Percentiles rank a stretch among this genome's conserved stretches.
Conservation (phyloP, 2,329 filamentous ascomycete genomes). For the Alternaria alternata region DNA sequence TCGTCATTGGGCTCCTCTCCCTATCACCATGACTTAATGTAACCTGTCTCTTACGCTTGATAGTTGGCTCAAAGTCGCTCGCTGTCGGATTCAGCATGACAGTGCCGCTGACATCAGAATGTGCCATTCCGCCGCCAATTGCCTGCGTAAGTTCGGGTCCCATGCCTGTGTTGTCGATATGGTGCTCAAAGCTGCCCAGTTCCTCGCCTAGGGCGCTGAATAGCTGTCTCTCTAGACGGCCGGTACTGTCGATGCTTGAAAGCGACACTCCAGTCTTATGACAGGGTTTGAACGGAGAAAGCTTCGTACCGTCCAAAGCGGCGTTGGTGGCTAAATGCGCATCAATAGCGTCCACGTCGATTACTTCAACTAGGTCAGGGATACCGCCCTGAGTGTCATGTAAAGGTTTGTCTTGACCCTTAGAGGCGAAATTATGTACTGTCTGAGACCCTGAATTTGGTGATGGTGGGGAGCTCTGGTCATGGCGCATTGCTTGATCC, state of each 20-base stretch:
- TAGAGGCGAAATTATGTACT: not conserved
- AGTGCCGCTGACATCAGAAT: constrained; percentile 10
- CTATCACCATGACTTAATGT: constrained; percentile 28
- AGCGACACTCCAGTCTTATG: constrained; percentile 31
- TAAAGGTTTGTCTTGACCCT: constrained; percentile 1
- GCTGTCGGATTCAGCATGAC: constrained; percentile 8
- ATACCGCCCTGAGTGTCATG: constrained; percentile 2
- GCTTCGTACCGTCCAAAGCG: constrained; percentile 11
- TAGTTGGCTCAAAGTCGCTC: constrained; percentile 24
- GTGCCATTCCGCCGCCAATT: constrained; percentile 1
- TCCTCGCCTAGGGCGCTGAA: constrained; percentile 46
- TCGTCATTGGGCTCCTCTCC: constrained; percentile 30
- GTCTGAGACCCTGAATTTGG: not conserved
- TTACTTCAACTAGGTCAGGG: constrained; percentile 25
- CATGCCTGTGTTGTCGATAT: constrained; percentile 19
- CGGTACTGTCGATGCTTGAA: constrained; percentile 42
- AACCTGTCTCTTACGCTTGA: constrained; percentile 42
- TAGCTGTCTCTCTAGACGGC: constrained; percentile 37
- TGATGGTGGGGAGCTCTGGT: constrained; percentile 21
- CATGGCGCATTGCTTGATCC: constrained; percentile 23
- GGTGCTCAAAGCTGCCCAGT: constrained; percentile 33
- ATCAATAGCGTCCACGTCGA: constrained; percentile 36
- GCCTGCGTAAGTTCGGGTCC: constrained; percentile 24
- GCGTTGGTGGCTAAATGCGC: constrained; percentile 6
- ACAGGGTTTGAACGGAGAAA: constrained; percentile 26